Conservation (phyloP, 768 basidiomycete species). For the Gymnopilus dilepis region DNA sequence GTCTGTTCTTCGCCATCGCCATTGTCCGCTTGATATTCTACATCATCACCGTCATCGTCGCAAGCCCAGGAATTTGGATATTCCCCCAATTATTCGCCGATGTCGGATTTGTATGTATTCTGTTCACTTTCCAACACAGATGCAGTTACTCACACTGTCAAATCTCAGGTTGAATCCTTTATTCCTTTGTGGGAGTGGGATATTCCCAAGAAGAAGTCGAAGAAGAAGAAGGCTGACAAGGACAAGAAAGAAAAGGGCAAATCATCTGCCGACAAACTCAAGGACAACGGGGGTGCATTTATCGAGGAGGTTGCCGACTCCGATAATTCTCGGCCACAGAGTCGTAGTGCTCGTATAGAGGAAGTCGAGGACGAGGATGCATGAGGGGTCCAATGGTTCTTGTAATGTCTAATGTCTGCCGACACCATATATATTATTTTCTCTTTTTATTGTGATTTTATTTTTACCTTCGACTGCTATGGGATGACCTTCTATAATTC, state of each 20-base stretch:
- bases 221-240: slow-evolving; percentile 69
- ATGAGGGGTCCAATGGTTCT: slow-evolving; percentile 19
- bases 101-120: slow-evolving; percentile 89
- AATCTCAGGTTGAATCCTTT: slow-evolving; percentile 88
- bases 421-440: slow-evolving; percentile 17
- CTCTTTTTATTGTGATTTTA: background rate
- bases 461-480: no score
- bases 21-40: slow-evolving; percentile 93
- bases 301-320: slow-evolving; percentile 54
- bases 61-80: slow-evolving; percentile 96
- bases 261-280: slow-evolving; percentile 48
- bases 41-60: slow-evolving; percentile 85
- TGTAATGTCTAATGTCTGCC: background rate
- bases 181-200: slow-evolving; percentile 99
- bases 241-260: slow-evolving; percentile 57
- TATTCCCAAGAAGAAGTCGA: slow-evolving; percentile 74
- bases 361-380: slow-evolving; percentile 46
- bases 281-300: slow-evolving; percentile 46
- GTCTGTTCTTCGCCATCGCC: slow-evolving; percentile 88
- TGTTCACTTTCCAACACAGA: background rate
- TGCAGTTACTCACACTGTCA: background rate
- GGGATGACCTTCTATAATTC: background rate
- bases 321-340: slow-evolving; percentile 45
- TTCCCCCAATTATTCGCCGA: slow-evolving; percentile 98
- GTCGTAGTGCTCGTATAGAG: slow-evolving; percentile 49